phyloP scores from a whole-genome alignment of 768 basidiomycete genomes.

The Mycena chlorophos region DNA sequence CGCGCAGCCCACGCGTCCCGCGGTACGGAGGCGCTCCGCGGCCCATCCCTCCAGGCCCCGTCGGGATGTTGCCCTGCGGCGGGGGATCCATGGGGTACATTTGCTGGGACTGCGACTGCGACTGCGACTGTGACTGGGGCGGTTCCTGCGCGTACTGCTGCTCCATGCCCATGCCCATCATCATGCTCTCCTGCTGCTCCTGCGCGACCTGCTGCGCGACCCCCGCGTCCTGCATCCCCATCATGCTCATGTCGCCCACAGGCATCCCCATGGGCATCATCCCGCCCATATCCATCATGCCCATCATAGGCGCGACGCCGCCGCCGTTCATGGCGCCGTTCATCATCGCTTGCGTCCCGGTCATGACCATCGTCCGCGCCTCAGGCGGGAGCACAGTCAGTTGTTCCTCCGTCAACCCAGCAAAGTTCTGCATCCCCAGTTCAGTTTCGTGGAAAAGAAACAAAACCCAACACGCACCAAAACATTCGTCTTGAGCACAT shows the following conservation, averaged over 20 bases:
- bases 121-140: no score
- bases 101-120: conserved; percentile 49
- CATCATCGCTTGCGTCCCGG: conserved; percentile 79
- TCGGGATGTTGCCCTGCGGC: not conserved
- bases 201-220: conserved; percentile 51
- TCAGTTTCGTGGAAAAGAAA: conserved; percentile 2
- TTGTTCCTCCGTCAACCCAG: conserved; percentile 81
- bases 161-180: conserved; percentile 87
- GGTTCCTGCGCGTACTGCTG: conserved; percentile 46
- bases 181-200: conserved; percentile 61
- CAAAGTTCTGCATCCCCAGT: conserved; percentile 57
- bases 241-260: conserved; percentile 72
- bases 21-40: conserved; percentile 44
- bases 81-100: conserved; percentile 59
- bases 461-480: conserved; percentile 55
- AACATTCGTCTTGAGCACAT: conserved; percentile 79
- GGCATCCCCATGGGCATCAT: conserved; percentile 67
- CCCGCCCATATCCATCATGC: conserved; percentile 79
- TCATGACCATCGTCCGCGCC: conserved; percentile 85
- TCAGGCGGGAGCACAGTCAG: conserved; percentile 76
- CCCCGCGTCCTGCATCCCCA: conserved; percentile 83
- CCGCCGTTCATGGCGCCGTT: conserved; percentile 46
- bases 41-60: conserved; percentile 31
- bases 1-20: conserved; percentile 41
- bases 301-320: conserved; percentile 46